Base-by-base conservation (phyloP, 352 stramenopile species). In the Phytophthora hibernalis region DNA sequence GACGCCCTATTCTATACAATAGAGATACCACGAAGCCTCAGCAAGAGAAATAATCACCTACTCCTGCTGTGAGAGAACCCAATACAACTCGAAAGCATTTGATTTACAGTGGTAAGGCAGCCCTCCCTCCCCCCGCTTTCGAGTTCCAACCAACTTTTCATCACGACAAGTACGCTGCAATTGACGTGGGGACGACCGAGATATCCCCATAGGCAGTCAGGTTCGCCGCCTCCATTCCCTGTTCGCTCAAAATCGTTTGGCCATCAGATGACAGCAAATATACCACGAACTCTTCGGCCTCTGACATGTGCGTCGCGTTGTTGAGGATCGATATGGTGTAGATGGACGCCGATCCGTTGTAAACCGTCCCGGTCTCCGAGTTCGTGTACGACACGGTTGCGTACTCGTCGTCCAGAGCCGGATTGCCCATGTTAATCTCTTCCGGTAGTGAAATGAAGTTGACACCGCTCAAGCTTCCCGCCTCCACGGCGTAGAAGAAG, bases 301-400 rank as follows among this genome's bases (percentile, higher is more conserved):
- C 68, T n/a, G 68, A 63, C 68, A 61, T 62, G 54, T 73, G 63
- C 12, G 68, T 70, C n/a, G 63, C 63, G 33, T 73, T 76, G 48
- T 73, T 76, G 16, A 76, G 63, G 22, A 76, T 70, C 16, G 68
- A 33, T 20, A 76, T 58, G 12, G 68, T 76, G 43, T 76, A 76
- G 33, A 76, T 66, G 24, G 68, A 73, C n/a, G 68, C 68, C 15
- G 68, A 76, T 58, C 68, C 68, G 37, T 76, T 73, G 59, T 73
- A 76, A 15, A 76, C 64, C 43, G 58, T 67, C 5, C 68, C 68
- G 16, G 68, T 73, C 42, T 70, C 64, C 12, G 68, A 73, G 54
- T 76, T 76, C 0, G 68, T 73, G 63, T 76, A 76, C 37, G 68
- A 76, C 43, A 68, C 64, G 3, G 64, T 67, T 20, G 63, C 68